Evolutionary conservation across 441 rosid genomes (phyloP).

Genomic region (Pelargonium fulgidum): DNA sequence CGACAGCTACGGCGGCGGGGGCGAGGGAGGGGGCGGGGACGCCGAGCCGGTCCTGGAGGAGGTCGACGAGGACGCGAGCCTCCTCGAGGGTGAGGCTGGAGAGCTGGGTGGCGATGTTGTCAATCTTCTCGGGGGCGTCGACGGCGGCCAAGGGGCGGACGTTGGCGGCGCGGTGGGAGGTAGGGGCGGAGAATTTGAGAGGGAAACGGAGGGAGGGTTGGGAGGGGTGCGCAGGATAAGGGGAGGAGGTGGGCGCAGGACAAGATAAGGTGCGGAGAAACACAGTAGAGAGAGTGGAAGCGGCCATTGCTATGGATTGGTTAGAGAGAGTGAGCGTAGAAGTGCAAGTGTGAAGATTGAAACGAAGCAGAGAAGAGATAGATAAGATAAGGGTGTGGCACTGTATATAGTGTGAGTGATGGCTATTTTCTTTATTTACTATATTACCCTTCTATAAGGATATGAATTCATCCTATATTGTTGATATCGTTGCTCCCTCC

Average conservation of each 20-base stretch:
- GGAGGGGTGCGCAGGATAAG: conserved; percentile 22
- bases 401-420: too few relatives aligned
- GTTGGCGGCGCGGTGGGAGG: conserved; percentile 33
- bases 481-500: too few relatives aligned
- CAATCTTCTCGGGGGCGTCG: conserved; percentile 45
- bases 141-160: conserved; percentile 56
- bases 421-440: too few relatives aligned
- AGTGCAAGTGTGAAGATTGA: too few relatives aligned
- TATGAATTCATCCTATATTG: too few relatives aligned
- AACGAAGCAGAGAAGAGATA: too few relatives aligned
- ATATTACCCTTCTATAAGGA: too few relatives aligned
- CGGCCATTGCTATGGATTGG: too few relatives aligned
- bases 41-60: conserved; percentile 76
- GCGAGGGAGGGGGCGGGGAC: conserved; percentile 72
- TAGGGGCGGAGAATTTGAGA: conserved; percentile 3
- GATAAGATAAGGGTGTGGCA: too few relatives aligned
- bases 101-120: conserved; percentile 58
- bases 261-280: too few relatives aligned
- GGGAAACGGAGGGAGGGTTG: conserved; percentile 15
- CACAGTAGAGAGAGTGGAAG: too few relatives aligned
- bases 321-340: too few relatives aligned
- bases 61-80: conserved; percentile 71
- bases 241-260: conserved; percentile 4
- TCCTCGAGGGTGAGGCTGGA: conserved; percentile 65
- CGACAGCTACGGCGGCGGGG: conserved; percentile 43